Base-by-base conservation (phyloP, 495 filamentous ascomycete genomes). In the Parathielavia hyrcaniae region DNA sequence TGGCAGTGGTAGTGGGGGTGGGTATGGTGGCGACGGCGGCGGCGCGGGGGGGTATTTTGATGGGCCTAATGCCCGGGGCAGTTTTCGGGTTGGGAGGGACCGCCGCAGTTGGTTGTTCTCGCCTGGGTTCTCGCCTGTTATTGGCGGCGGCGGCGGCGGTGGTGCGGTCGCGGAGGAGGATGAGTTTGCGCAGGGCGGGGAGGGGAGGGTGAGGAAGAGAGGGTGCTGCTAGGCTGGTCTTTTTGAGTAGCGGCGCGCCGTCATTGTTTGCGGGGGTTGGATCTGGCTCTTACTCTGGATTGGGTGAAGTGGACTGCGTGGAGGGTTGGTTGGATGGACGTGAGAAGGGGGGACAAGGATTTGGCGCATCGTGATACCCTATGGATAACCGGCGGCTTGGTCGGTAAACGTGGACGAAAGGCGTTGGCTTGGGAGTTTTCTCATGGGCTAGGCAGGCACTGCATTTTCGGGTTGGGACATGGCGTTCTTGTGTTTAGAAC, bases 1-100 rank as follows among this genome's bases (percentile, higher is more conserved):
- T 43, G 56, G 46, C 39, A 59, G 22, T 14, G 63, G 53, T 53
- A 69, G 59, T 9, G 51, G 14, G n/a, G 60, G 5, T 43, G 56
- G 46, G 39, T 59, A 23, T 14, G 63, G 53, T 53, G 69, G 59
- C 7, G 51, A 5, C n/a, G 61, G 52, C 14, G 71, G 67, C 1
- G 64, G 53, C 16, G 55, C 49, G 12, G 68, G 64, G 26, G 70
- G 73, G 12, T 81, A 79, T 61, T 79, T 80, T 63, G 78, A 79
- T 58, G 73, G 61, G 30, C 67, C 53, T 19, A 78, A 73, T 55
- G 65, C 65, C 0, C 68, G 77, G 35, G 82, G 81, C 1, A 85
- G 82, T 53, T 85, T 87, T 59, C 72, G 83, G 34, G 78, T 86
- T 4, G 83, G 83, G 4, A 75, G 79, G 57, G 84, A 87, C 64